These are phyloP conservation scores for Mucuna pruriens DNA, from an alignment of 306 rosid genomes.

Conservation along the genomic window DNA sequence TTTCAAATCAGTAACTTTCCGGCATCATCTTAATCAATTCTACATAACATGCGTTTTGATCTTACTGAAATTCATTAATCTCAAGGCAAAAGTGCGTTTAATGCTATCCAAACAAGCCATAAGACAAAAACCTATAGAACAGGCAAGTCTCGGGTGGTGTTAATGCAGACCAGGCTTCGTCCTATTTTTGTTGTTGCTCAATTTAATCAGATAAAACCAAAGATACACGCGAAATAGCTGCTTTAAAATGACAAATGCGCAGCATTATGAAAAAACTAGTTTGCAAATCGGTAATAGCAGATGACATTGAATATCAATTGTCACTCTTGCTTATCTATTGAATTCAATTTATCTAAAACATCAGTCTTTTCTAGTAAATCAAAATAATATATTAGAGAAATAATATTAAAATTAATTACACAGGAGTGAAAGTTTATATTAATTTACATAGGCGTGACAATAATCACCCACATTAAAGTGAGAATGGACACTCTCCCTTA, in stretches of 20 bases:
- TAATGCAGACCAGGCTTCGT: conserved; percentile 1
- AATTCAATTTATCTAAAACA: background rate
- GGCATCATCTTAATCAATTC: background rate
- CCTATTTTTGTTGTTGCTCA: background rate
- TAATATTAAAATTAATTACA: background rate
- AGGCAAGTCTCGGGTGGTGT: conserved; percentile 7
- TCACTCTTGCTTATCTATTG: background rate
- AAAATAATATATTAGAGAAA: background rate
- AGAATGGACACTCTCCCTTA: background rate
- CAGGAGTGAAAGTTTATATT: background rate
- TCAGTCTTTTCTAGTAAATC: background rate
- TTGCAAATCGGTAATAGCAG: background rate
- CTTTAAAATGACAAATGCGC: conserved; percentile 2
- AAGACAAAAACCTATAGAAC: background rate
- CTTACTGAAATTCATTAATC: background rate
- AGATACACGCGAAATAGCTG: background rate
- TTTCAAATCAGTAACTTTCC: background rate
- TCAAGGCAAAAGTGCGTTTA: background rate
- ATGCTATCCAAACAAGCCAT: background rate
- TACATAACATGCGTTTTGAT: background rate
- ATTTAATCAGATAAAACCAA: conserved; percentile 24
- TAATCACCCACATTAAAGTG: background rate
- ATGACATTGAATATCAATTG: background rate
- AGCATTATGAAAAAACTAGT: background rate
- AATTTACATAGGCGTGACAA: background rate